Percentiles rank a stretch among this genome's conserved stretches.
phyloP scores from a whole-genome alignment of 305 asterid species.

The Solanum chacoense region DNA sequence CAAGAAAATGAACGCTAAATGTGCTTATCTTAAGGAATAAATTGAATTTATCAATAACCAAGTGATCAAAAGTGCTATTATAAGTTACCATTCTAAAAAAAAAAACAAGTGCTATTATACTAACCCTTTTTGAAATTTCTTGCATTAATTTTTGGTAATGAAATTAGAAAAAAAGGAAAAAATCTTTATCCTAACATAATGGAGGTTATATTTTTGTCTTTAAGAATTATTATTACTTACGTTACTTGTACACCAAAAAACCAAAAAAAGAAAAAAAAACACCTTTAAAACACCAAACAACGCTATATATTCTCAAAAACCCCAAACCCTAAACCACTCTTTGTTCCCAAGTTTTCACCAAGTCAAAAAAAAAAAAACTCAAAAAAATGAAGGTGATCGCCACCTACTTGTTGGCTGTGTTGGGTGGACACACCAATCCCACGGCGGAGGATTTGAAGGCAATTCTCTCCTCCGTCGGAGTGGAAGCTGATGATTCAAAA shows the following conservation, averaged over 20 bases:
- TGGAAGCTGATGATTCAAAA: constrained; percentile 18
- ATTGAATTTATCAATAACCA: background rate
- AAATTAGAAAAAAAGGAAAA: background rate
- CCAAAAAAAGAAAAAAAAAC: background rate
- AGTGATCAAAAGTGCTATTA: background rate
- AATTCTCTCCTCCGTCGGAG: constrained; percentile 20
- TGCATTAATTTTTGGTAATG: background rate
- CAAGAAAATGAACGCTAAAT: background rate
- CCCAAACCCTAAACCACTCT: background rate
- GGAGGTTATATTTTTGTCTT: background rate
- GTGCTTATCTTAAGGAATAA: background rate
- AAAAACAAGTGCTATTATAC: background rate
- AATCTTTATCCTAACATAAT: background rate
- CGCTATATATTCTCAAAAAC: background rate
- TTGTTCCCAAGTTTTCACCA: background rate
- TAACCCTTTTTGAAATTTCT: background rate
- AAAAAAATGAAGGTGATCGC: background rate
- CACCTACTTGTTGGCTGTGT: background rate
- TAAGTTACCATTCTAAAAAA: background rate
- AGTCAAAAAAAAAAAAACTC: background rate
- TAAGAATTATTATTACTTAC: background rate
- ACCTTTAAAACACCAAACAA: background rate
- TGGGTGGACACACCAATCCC: background rate
- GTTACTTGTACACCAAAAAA: background rate
- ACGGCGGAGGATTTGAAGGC: background rate